Base-by-base conservation (phyloP, 345 rosid genomes). In the Noccaea caerulescens region DNA sequence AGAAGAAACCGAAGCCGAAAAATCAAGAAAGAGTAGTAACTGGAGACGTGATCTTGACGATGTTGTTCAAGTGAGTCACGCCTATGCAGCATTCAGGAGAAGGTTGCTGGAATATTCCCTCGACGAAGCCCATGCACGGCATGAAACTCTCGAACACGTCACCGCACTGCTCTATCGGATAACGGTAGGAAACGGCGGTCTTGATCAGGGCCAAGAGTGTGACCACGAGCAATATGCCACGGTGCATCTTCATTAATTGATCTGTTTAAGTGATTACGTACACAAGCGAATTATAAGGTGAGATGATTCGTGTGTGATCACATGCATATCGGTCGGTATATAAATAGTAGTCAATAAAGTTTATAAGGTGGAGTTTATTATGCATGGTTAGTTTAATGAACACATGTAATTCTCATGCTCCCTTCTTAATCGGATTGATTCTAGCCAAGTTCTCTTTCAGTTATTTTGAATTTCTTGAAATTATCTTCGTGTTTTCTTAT, bases 71-170 rank as follows among this genome's bases (percentile, higher is more conserved):
- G 51, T 54, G 53, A 51, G 7, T 62, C 27, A 82, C 79, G 44
- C 83, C 80, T 10, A 23, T 10, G 43, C 85, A 82, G 41, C 85
- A 82, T 1, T 74, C 36, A 14, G 61, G 81, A 2, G 77, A 34
- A 8, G 85, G 83, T 54, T 57, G 34, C 42, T 16, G 33, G 45
- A 37, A 51, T 49, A 67, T 13, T 72, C 84, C 72, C 64, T 79
- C 74, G 13, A 76, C 37, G 72, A 68, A 81, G 9, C 58, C 75
- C 65, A 81, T 67, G 43, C 84, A 81, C 30, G 77, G 74, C 53
- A 59, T 66, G 63, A 81, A 77, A 56, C 65, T 60, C 0, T 6
- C 23, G 8, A 77, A 46, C 56, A 74, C 81, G 49, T 81, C 74
- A 10, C 27, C 4, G 41, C 81, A 77, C 8, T 8, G 36, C 4